These are phyloP conservation scores for Myriosclerotinia scirpicola DNA, from an alignment of 2,329 filamentous ascomycete genomes.

Conservation along the genomic window DNA sequence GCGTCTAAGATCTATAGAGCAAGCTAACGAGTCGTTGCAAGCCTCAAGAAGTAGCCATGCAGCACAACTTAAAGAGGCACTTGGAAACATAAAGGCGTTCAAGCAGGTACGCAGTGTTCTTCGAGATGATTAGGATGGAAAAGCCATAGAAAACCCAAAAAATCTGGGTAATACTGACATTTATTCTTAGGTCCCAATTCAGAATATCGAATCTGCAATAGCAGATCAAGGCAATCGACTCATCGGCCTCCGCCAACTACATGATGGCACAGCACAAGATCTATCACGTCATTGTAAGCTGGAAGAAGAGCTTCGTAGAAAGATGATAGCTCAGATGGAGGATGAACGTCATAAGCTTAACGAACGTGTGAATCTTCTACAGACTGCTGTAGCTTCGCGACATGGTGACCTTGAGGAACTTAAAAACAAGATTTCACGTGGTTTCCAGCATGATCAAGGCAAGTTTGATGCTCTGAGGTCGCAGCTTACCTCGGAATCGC, in stretches of 20 bases:
- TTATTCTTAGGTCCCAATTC: neutral
- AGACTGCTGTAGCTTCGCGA: slow-evolving; percentile 8
- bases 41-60: neutral
- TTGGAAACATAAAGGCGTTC: slow-evolving; percentile 1
- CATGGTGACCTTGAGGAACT: slow-evolving; percentile 12
- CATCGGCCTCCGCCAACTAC: neutral
- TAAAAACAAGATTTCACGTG: neutral
- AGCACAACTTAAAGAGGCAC: slow-evolving; percentile 1
- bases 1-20: neutral
- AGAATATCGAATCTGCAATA: slow-evolving; percentile 6
- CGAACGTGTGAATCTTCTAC: neutral
- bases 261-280: slow-evolving; percentile 3
- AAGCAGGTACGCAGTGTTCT: slow-evolving; percentile 6
- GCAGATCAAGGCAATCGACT: slow-evolving; percentile 3
- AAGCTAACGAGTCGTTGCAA: neutral
- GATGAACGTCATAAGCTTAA: neutral
- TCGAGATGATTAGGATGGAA: neutral
- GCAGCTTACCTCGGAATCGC: neutral
- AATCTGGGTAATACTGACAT: neutral
- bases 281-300: slow-evolving; percentile 11
- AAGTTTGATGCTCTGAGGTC: neutral
- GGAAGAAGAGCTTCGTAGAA: slow-evolving; percentile 1
- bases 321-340: slow-evolving; percentile 4
- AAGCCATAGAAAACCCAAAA: neutral
- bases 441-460: neutral